phyloP scores from a whole-genome alignment of 371 early-diverging fungal genomes.

The Neoconidiobolus thromboides region DNA sequence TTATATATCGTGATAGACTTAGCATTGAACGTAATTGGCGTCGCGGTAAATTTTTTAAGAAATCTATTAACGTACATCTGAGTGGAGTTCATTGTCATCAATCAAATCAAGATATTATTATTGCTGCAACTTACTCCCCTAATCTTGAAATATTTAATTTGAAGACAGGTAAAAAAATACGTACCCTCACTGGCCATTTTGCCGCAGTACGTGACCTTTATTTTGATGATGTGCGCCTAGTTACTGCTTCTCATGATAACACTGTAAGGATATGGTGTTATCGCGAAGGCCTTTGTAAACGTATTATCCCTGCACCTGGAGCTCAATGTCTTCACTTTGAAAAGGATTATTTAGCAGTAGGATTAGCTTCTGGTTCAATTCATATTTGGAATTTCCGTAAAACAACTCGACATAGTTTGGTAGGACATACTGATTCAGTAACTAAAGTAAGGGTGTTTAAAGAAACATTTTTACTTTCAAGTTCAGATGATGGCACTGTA shows the following conservation, averaged over 20 bases:
- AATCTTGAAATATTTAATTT: slow-evolving; percentile 65
- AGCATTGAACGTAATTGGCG: slow-evolving; percentile 74
- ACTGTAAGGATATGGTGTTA: slow-evolving; percentile 96
- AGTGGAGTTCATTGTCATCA: slow-evolving; percentile 79
- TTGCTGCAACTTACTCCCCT: slow-evolving; percentile 72
- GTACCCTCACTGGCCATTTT: slow-evolving; percentile 63
- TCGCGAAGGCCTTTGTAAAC: slow-evolving; percentile 70
- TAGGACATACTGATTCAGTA: slow-evolving; percentile 72
- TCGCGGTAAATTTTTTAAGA: slow-evolving; percentile 35
- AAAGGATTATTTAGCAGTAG: slow-evolving; percentile 52
- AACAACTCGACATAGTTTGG: slow-evolving; percentile 53
- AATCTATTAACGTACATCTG: slow-evolving; percentile 45
- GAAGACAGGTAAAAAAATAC: slow-evolving; percentile 48
- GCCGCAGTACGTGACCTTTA: slow-evolving; percentile 69
- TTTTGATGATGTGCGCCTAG: slow-evolving; percentile 62
- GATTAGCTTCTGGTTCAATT: slow-evolving; percentile 70
- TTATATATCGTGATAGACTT: slow-evolving; percentile 61
- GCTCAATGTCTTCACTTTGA: slow-evolving; percentile 73
- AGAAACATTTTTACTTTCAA: slow-evolving; percentile 44
- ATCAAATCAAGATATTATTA: slow-evolving; percentile 58
- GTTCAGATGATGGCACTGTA: slow-evolving; percentile 61
- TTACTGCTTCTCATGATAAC: slow-evolving; percentile 78
- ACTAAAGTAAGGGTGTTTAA: slow-evolving; percentile 64
- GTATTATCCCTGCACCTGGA: slow-evolving; percentile 68
- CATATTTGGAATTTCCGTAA: slow-evolving; percentile 78